Base-by-base conservation (phyloP, 805 yeast genomes). In the Saccharomycopsis vini region DNA sequence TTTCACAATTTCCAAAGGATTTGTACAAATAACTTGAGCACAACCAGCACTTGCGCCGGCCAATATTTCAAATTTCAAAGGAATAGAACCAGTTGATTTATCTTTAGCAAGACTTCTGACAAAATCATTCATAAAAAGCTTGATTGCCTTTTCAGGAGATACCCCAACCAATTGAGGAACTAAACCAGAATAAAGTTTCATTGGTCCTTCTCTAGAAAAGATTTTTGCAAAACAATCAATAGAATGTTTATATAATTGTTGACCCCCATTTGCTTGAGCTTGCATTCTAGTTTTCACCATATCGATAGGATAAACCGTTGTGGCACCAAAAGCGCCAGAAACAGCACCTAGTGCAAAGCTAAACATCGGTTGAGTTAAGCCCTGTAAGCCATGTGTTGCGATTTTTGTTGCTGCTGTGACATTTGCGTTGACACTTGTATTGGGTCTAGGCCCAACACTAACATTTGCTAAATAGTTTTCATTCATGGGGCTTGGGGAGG, bases 321-420 rank as follows among this genome's bases (percentile, higher is more conserved):
- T 86, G n/a, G 98, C 97, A 50, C 98, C 98, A 62, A 90, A 79
- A 54, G 96, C 92, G 47, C 98, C 98, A 26, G 98, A 97, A 40
- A 89, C 72, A 3, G 97, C 87, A 15, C 98, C 98, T 47, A 90
- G 68, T 24, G 83, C 66, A 62, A 90, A 90, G 47, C 94, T 87
- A 64, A 89, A 86, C 44, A 81, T 71, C 6, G 95, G 85, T 58
- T 85, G 94, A 50, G 90, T 86, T 40, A 90, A 79, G 53, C 83
- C 75, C 69, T 66, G 71, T 40, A 72, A 65, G n/a, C n/a, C n/a
- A n/a, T n/a, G n/a, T n/a, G n/a, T n/a, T n/a, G n/a, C n/a, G n/a
- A n/a, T n/a, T n/a, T n/a, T n/a, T n/a, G n/a, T n/a, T n/a, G n/a
- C n/a, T n/a, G n/a, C n/a, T n/a, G n/a, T n/a, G n/a, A n/a, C n/a